These are phyloP conservation scores for Forsythia viridissima DNA, from an alignment of 257 asterid species.

Conservation along the genomic window DNA sequence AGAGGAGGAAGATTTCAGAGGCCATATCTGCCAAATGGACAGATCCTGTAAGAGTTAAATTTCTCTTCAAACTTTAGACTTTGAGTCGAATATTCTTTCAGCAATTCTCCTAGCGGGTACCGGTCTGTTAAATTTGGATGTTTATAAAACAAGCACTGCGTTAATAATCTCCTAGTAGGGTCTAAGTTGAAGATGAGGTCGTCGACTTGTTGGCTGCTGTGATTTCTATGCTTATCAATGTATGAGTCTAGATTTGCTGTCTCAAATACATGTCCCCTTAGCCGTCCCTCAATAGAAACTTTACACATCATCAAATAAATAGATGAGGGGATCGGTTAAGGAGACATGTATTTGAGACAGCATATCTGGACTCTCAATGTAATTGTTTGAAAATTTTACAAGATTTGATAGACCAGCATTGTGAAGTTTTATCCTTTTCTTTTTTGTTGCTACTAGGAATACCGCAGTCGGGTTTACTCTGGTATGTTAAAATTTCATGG, in stretches of 20 bases:
- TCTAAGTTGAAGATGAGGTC: neutral
- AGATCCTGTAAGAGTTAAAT: slow-evolving; percentile 70
- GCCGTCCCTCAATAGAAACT: too few species aligned
- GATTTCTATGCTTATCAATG: neutral
- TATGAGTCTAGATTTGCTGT: too few species aligned
- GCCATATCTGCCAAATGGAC: slow-evolving; percentile 97
- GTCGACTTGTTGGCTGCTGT: neutral
- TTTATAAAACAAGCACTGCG: neutral
- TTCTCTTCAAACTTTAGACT: neutral
- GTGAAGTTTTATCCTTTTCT: neutral
- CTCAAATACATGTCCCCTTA: too few species aligned
- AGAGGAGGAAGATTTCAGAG: slow-evolving; percentile 82
- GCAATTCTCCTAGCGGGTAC: neutral
- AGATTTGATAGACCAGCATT: neutral
- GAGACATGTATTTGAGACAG: too few species aligned
- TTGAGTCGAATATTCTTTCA: neutral
- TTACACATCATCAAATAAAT: too few species aligned
- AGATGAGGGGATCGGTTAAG: too few species aligned
- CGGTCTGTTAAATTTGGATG: neutral
- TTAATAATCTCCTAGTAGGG: neutral
- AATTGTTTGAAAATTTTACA: neutral
- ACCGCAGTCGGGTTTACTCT: slow-evolving; percentile 71
- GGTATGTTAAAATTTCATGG: slow-evolving; percentile 77
- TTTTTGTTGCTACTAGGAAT: slow-evolving; percentile 42
- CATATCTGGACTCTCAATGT: neutral